Conservation (phyloP, 805 yeast genomes). For the Metschnikowia gruessii region DNA sequence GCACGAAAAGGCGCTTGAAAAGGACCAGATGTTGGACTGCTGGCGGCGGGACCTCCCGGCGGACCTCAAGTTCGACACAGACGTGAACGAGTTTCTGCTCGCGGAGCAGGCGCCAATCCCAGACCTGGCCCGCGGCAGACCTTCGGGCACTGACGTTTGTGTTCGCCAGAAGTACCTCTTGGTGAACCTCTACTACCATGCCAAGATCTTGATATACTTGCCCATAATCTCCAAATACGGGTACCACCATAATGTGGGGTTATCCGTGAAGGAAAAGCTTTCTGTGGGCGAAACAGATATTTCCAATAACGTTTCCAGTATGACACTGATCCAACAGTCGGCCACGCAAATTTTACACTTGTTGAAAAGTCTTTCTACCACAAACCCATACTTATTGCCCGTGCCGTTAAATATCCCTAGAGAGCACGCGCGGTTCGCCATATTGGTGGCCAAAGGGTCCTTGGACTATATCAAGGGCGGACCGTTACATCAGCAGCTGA, state of each 20-base stretch:
- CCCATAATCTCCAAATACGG: constrained; percentile 43
- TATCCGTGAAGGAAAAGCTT: constrained; percentile 36
- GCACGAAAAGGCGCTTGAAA: constrained; percentile 25
- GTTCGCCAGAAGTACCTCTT: constrained; percentile 43
- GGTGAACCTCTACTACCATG: constrained; percentile 44
- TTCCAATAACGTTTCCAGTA: constrained; percentile 45
- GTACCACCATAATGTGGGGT: constrained; percentile 40
- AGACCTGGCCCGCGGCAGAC: too few relatives aligned
- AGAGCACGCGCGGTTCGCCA: constrained; percentile 59
- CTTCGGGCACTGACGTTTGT: too few relatives aligned
- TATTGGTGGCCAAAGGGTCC: constrained; percentile 70
- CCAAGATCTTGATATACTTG: constrained; percentile 40
- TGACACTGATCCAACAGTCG: constrained; percentile 67
- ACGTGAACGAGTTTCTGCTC: constrained; percentile 51
- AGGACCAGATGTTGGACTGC: constrained; percentile 68
- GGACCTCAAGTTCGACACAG: constrained; percentile 60
- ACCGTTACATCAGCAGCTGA: constrained; percentile 68
- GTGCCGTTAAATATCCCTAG: constrained; percentile 62
- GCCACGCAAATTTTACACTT: constrained; percentile 57
- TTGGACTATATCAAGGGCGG: constrained; percentile 84
- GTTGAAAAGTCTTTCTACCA: constrained; percentile 39
- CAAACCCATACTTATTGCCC: constrained; percentile 49
- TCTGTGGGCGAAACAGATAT: constrained; percentile 37
- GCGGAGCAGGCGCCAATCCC: constrained; percentile 23
- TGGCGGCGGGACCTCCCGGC: constrained; percentile 75